phyloP scores from a whole-genome alignment of 768 basidiomycete genomes.

The Termitomyces sp. region DNA sequence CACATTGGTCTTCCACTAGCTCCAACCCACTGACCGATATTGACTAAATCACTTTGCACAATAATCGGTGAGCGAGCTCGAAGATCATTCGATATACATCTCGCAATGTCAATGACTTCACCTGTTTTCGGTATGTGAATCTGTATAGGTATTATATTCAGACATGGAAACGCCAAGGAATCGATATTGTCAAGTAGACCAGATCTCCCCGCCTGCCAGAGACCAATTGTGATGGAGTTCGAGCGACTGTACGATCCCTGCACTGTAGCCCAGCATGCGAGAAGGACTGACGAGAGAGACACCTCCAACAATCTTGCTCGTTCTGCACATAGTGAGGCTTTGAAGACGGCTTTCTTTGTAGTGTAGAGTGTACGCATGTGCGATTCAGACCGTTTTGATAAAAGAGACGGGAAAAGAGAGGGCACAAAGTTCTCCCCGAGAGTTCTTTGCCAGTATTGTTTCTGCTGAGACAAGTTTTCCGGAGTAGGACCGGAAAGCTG shows the following conservation, averaged over 20 bases:
- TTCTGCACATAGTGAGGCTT: conserved; percentile 29
- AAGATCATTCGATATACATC: conserved; percentile 28
- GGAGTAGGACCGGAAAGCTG: conserved; percentile 15
- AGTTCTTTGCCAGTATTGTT: conserved; percentile 29
- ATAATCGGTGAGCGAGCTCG: conserved; percentile 29
- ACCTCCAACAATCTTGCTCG: conserved; percentile 29
- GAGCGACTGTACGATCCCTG: conserved; percentile 25
- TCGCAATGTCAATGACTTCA: conserved; percentile 21
- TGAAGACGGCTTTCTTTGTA: conserved; percentile 9
- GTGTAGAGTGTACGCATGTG: conserved; percentile 12
- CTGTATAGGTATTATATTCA: conserved; percentile 36
- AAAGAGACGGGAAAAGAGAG: conserved; percentile 19
- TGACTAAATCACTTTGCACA: conserved; percentile 32
- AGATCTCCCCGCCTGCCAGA: conserved; percentile 43
- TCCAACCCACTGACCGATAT: conserved; percentile 32
- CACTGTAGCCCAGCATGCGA: conserved; percentile 37
- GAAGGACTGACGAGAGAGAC: conserved; percentile 33
- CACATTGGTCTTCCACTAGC: conserved; percentile 24
- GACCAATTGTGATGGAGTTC: conserved; percentile 29
- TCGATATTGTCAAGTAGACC: conserved; percentile 27
- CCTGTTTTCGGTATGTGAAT: conserved; percentile 15
- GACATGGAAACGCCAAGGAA: conserved; percentile 35
- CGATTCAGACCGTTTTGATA: neutral
- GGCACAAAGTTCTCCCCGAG: conserved; percentile 24
- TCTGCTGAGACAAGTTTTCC: conserved; percentile 16